phyloP scores from a whole-genome alignment of 2,329 filamentous ascomycete genomes.

The Fusarium sp. region DNA sequence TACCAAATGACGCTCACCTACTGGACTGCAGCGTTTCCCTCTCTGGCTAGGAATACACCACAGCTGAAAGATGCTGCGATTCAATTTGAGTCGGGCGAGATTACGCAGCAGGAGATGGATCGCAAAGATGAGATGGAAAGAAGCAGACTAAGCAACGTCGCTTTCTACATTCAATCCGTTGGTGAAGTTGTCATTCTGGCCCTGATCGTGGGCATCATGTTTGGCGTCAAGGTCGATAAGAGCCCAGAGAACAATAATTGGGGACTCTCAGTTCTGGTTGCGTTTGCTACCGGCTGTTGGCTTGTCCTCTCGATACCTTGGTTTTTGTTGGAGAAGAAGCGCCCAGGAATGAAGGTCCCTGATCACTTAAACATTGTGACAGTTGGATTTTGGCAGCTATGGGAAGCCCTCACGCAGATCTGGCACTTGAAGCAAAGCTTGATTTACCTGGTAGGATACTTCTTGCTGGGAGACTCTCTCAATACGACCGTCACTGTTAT shows the following conservation, averaged over 20 bases:
- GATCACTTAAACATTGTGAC: slow-evolving; percentile 64
- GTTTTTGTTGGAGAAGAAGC: slow-evolving; percentile 76
- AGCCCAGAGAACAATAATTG: slow-evolving; percentile 75
- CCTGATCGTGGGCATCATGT: slow-evolving; percentile 76
- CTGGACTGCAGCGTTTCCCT: slow-evolving; percentile 73
- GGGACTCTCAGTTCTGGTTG: slow-evolving; percentile 75
- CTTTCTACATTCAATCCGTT: slow-evolving; percentile 75
- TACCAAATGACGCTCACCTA: slow-evolving; percentile 79
- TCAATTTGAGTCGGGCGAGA: slow-evolving; percentile 59
- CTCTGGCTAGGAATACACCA: slow-evolving; percentile 56
- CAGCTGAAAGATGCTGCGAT: slow-evolving; percentile 53
- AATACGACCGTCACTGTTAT: slow-evolving; percentile 81
- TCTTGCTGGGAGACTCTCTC: slow-evolving; percentile 77
- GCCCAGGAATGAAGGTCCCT: slow-evolving; percentile 68
- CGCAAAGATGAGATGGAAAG: slow-evolving; percentile 73
- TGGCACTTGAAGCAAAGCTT: slow-evolving; percentile 77
- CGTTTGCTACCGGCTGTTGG: slow-evolving; percentile 76
- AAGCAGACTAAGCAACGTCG: slow-evolving; percentile 74
- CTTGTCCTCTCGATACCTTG: slow-evolving; percentile 75
- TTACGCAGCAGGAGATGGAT: slow-evolving; percentile 73
- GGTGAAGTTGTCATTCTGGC: slow-evolving; percentile 75
- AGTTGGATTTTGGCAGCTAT: slow-evolving; percentile 74
- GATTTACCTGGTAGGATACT: slow-evolving; percentile 77
- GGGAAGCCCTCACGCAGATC: slow-evolving; percentile 70
- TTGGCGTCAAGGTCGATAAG: slow-evolving; percentile 71